These are phyloP conservation scores for Metarhizium album DNA, from an alignment of 2,329 filamentous ascomycete genomes.

Conservation along the genomic window DNA sequence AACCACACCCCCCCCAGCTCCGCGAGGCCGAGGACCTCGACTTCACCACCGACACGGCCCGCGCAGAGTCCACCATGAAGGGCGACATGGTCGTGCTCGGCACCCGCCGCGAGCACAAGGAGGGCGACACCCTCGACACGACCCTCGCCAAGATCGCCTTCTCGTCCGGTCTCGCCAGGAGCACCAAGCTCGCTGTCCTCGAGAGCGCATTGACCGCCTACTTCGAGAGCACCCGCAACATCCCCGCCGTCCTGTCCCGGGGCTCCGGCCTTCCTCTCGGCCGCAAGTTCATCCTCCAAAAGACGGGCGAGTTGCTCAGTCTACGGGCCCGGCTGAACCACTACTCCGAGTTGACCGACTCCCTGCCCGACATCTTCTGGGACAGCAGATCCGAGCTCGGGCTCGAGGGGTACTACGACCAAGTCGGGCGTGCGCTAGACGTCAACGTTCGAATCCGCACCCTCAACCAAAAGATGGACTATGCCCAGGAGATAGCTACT, in stretches of 20 bases:
- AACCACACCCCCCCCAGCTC: conserved; percentile 54
- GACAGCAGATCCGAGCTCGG: conserved; percentile 81
- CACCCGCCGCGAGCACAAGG: conserved; percentile 48
- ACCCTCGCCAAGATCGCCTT: conserved; percentile 93
- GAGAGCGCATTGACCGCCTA: conserved; percentile 75
- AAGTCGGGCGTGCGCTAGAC: conserved; percentile 81
- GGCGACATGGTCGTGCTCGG: conserved; percentile 86
- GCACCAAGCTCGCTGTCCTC: conserved; percentile 86
- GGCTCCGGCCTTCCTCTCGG: conserved; percentile 36
- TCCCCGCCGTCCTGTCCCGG: conserved; percentile 66
- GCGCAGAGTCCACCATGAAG: conserved; percentile 66
- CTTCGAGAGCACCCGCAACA: conserved; percentile 74
- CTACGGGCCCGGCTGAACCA: conserved; percentile 90
- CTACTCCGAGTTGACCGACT: conserved; percentile 93
- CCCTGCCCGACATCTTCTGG: conserved; percentile 94
- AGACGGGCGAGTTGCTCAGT: conserved; percentile 84
- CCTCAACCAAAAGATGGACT: conserved; percentile 95
- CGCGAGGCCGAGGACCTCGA: conserved; percentile 86
- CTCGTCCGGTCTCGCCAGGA: conserved; percentile 83
- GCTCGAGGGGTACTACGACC: conserved; percentile 89
- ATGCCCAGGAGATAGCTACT: conserved; percentile 87
- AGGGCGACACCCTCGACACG: conserved; percentile 38
- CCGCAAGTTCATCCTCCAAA: conserved; percentile 74
- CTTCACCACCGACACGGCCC: conserved; percentile 63
- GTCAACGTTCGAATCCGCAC: conserved; percentile 84